Evolutionary conservation across 2,329 filamentous ascomycete species (phyloP).

Genomic region (Sporothrix euskadiensis): DNA sequence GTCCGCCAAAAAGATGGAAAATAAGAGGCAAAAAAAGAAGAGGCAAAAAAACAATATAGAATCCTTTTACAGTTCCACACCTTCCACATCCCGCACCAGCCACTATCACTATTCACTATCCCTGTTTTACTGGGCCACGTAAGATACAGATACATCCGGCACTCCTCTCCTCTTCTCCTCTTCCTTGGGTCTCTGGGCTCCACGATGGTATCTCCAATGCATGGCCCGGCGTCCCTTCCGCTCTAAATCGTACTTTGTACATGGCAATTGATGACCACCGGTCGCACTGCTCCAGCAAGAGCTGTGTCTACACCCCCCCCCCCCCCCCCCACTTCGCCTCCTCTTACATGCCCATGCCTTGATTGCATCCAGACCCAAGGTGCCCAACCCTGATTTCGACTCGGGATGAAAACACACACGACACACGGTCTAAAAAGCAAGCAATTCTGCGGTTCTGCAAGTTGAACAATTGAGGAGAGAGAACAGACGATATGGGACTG

Average conservation of each 20-base stretch:
- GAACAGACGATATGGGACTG: neutral
- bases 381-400: slow-evolving; percentile 15
- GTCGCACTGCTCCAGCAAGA: slow-evolving; percentile 4
- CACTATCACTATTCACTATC: no score
- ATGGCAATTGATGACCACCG: neutral
- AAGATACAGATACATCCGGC: neutral
- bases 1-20: neutral
- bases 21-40: no score
- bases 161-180: neutral
- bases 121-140: slow-evolving; percentile 16
- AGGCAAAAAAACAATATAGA: no score
- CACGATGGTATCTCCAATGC: neutral
- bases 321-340: slow-evolving; percentile 19
- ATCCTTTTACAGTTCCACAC: neutral
- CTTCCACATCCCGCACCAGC: slow-evolving; percentile 3
- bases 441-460: neutral
- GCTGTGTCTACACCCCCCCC: slow-evolving; percentile 6
- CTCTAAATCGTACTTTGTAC: neutral
- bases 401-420: slow-evolving; percentile 15
- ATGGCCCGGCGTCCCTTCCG: neutral
- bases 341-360: slow-evolving; percentile 19
- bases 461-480: neutral
- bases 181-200: slow-evolving; percentile 3
- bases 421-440: neutral
- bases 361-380: slow-evolving; percentile 6